Evolutionary conservation across 352 stramenopile genomes (phyloP), one percentile per base, ranked within the genome.

Genomic region (Phytopythium boreale): DNA sequence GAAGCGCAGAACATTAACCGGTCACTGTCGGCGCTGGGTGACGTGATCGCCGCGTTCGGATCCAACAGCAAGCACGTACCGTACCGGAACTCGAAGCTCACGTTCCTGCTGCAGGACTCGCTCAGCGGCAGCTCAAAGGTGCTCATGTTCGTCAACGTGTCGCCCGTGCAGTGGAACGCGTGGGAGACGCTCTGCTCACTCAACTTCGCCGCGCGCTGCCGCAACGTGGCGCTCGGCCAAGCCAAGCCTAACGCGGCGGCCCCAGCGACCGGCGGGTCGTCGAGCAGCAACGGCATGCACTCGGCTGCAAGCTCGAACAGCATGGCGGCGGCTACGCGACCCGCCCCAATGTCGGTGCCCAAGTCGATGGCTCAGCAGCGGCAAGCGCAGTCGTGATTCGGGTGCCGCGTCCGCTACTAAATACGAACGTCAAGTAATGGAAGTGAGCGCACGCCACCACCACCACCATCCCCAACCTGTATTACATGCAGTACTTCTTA

Each of bases 1-100:
- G 96, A 99, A 67, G 96, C 96, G 20, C 93, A 97, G 61, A 97
- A 92, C 68, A 99, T 99, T 76, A 99, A 99, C 71, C 88, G 92
- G 15, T 98, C 90, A 17, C 75, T 99, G 0, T 97, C 90, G 2
- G 91, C 90, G 8, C 77, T 99, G 10, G 96, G 96, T 8, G 87
- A 99, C 64, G 96, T 99, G 50, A 99, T 99, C 61, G 83, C 95
- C 12, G 89, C 95, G 10, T 82, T 98, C 11, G 87, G 74, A 11
- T 71, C 76, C 2, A 82, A 74, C 51, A 94, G 74, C 63, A 96
- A 98, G 68, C 95, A 99, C 74, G 89, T 99, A 20, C 96, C 95
- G 19, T 99, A 98, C 67, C 88, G 96, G 22, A 97, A 99, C 75
- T 98, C 90, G 11, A 99, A 99, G 72, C 85, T 99, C 27, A 97